Evolutionary conservation across 78 protist species (phyloP).

Genomic region (Planoprotostelium fungivorum): DNA sequence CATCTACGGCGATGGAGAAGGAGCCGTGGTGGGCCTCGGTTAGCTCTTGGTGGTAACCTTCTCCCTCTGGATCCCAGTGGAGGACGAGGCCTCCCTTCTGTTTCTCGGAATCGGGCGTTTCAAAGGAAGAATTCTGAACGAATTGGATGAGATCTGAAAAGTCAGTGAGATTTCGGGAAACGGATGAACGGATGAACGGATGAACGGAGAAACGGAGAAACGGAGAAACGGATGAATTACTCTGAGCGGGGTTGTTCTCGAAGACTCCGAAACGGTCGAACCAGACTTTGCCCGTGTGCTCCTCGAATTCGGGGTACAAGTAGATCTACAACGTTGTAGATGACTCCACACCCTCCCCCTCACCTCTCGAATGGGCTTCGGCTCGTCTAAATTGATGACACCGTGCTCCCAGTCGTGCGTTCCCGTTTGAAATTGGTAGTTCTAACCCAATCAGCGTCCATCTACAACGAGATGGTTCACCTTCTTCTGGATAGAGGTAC

Average conservation of each 20-base stretch:
- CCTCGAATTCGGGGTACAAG: not conserved
- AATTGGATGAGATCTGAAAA: not conserved
- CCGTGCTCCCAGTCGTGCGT: not conserved
- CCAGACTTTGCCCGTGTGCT: not conserved
- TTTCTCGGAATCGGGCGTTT: not conserved
- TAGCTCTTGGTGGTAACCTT: not conserved
- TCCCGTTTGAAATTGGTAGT: too few species aligned
- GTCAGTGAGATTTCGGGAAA: too few species aligned
- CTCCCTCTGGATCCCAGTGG: not conserved
- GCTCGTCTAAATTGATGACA: not conserved
- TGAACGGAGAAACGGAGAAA: too few species aligned
- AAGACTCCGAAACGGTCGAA: not conserved
- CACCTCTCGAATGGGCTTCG: not conserved
- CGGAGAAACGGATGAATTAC: not conserved
- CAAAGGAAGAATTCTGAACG: not conserved
- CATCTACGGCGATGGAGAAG: not conserved
- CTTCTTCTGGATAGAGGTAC: not conserved
- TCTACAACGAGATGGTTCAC: too few species aligned
- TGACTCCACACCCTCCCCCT: too few species aligned
- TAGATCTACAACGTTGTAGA: too few species aligned
- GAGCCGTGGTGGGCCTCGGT: not conserved
- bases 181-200: too few species aligned
- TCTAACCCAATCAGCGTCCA: too few species aligned
- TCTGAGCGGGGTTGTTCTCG: not conserved
- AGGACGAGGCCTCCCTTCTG: not conserved